phyloP scores from a whole-genome alignment of 176 grass and related monocot genomes.

The Tuctoria greenei region DNA sequence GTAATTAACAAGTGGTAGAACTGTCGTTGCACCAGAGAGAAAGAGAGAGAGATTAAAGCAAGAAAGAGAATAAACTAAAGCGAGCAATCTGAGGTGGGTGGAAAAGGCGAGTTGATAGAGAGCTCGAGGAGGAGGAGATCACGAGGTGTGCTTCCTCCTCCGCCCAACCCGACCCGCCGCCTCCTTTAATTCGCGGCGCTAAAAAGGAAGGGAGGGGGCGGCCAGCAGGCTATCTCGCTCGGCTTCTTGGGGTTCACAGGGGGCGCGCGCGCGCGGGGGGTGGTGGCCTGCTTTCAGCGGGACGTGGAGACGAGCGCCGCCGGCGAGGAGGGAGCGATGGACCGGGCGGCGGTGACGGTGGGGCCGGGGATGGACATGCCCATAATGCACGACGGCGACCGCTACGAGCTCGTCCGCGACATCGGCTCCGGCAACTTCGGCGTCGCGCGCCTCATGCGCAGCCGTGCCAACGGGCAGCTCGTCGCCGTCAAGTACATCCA shows the following conservation, averaged over 20 bases:
- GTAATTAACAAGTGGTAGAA: neutral
- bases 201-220: neutral
- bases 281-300: neutral
- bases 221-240: neutral
- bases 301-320: neutral
- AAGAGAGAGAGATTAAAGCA: neutral
- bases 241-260: constrained; percentile 29
- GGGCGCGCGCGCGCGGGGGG: neutral
- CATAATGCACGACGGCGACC: constrained; percentile 94
- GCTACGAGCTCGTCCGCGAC: constrained; percentile 81
- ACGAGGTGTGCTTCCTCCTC: constrained; percentile 38
- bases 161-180: constrained; percentile 35
- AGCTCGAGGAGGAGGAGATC: constrained; percentile 27
- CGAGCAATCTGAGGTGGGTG: constrained; percentile 4
- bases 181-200: neutral
- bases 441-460: constrained; percentile 75
- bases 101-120: constrained; percentile 26
- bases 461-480: constrained; percentile 62
- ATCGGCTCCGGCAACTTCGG: constrained; percentile 92
- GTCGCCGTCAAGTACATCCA: constrained; percentile 95
- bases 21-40: neutral
- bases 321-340: constrained; percentile 44
- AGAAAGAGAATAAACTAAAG: constrained; percentile 5
- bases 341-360: constrained; percentile 70
- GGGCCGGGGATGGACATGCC: constrained; percentile 88